Base-by-base conservation (phyloP, 75 land plant species). In the Azolla pinnata region DNA sequence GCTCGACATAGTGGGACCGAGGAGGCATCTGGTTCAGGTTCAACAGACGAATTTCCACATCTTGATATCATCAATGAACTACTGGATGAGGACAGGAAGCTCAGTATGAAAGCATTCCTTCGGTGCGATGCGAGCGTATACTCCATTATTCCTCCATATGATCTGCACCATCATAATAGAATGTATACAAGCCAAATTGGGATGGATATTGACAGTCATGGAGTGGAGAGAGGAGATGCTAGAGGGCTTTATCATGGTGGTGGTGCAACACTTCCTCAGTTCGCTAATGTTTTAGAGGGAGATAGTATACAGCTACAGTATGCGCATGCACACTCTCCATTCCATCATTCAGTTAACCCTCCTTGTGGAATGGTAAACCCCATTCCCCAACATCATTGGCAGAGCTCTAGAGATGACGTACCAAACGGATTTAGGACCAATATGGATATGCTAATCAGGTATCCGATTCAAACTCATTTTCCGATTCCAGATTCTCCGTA, bases 21-120 rank as follows among this genome's bases (percentile, higher is more conserved):
- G 14, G 44, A 42, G 44, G 44, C 44, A 42, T 33, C 10, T 44
- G 62, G 75, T 42, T 29, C 67, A 47, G 62, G 33, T 0, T 35
- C 63, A 54, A 56, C 67, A 29, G 96, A 95, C 42, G 99, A 86
- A 29, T 95, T 89, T 52, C 99, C 99, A 0, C 90, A 89, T 75
- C 79, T 89, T 27, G 99, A 95, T 61, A 85, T 95, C 35, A 95
- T 95, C 53, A 86, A 95, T 55, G 75, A 86, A 24, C 59, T 95
- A 50, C 72, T 95, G 24, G 91, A 89, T 32, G 99, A 95, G 29
- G 99, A 88, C 31, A 75, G 75, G 8, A 34, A 59, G 52, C 40
- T 58, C 21, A 79, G 78, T 20, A 68, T 44, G 33, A 67, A 52
- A 4, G 29, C 67, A n/a, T 47, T 58, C 51, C 66, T 71, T 25